Base-by-base conservation (phyloP, 805 yeast species). In the Saturnispora hagleri region DNA sequence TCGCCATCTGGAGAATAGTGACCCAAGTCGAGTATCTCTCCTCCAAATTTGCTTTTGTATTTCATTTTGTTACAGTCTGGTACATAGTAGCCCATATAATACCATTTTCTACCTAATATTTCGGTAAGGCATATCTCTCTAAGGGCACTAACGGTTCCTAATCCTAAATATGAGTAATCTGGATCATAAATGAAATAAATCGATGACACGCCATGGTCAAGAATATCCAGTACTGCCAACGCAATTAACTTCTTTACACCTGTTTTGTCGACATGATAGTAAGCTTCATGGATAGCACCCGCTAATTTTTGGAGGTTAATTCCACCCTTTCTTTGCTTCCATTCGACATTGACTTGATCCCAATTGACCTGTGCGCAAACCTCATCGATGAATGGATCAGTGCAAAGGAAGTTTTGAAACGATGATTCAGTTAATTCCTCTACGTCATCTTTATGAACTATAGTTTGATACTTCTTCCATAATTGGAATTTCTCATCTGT, bases 111-210 rank as follows among this genome's bases (percentile, higher is more conserved):
- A 45, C 71, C 69, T 38, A 80, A 67, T 42, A 75, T 64, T 27
- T 72, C 57, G 4, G 81, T 69, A 63, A 86, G 61, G 1, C 77
- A 72, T 38, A 87, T 68, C 60, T 89, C 97, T 40, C 86, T 67
- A 27, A 89, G 60, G 0, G 87, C 91, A 54, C 89, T 81, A 2
- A 89, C 63, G 26, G 87, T 87, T 0, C 97, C 97, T 31, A 89
- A 64, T 0, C 87, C 83, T 57, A 82, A 68, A 48, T 78, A 73
- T 4, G 82, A 81, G 61, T 73, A 84, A 50, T 81, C 90, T 0
- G 95, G 93, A 62, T 89, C 90, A 86, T 93, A 88, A 12, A 89
- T 80, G 62, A 90, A 86, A 63, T 90, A 89, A 1, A 90, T 90
- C 0, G 95, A 82, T 0, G 96, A 88, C 0, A 90, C 64, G 0